These are phyloP conservation scores for Nannizzia gypsea DNA, from an alignment of 2,329 filamentous ascomycete species.

Conservation along the genomic window DNA sequence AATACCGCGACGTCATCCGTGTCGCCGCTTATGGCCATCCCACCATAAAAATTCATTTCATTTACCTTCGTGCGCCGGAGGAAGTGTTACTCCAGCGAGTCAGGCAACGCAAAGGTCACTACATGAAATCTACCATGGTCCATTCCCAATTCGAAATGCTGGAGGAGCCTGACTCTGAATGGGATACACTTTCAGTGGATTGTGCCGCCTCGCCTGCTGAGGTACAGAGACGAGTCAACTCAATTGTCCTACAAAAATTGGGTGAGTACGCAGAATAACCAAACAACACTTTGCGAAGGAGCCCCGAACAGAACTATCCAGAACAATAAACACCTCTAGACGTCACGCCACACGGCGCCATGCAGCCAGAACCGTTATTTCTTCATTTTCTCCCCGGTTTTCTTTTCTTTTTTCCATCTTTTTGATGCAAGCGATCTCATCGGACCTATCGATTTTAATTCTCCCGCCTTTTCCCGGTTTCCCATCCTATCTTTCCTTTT, in stretches of 20 bases:
- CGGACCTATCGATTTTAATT: slow-evolving; percentile 3
- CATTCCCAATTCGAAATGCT: slow-evolving; percentile 78
- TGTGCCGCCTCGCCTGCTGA: slow-evolving; percentile 48
- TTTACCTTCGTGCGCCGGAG: slow-evolving; percentile 74
- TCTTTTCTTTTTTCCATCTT: not conserved
- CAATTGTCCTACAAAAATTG: slow-evolving; percentile 11
- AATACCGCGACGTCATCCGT: slow-evolving; percentile 86
- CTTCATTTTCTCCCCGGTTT: not conserved
- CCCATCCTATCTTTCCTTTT: not conserved
- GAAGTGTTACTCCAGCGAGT: slow-evolving; percentile 66
- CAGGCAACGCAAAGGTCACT: slow-evolving; percentile 64
- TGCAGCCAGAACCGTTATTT: not conserved
- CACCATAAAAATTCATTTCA: slow-evolving; percentile 72
- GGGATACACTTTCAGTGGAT: slow-evolving; percentile 61
- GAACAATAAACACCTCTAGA: not conserved
- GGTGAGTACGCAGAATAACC: slow-evolving; percentile 8
- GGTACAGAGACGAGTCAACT: slow-evolving; percentile 18
- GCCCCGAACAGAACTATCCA: not conserved
- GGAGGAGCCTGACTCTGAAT: slow-evolving; percentile 68
- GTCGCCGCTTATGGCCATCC: slow-evolving; percentile 64
- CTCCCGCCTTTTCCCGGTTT: not conserved
- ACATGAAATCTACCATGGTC: slow-evolving; percentile 95
- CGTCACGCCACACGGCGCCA: not conserved
- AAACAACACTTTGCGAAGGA: not conserved
- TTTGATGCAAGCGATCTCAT: not conserved